Evolutionary conservation across 2,329 filamentous ascomycete genomes (phyloP).

Genomic region (Leptographium procerum): DNA sequence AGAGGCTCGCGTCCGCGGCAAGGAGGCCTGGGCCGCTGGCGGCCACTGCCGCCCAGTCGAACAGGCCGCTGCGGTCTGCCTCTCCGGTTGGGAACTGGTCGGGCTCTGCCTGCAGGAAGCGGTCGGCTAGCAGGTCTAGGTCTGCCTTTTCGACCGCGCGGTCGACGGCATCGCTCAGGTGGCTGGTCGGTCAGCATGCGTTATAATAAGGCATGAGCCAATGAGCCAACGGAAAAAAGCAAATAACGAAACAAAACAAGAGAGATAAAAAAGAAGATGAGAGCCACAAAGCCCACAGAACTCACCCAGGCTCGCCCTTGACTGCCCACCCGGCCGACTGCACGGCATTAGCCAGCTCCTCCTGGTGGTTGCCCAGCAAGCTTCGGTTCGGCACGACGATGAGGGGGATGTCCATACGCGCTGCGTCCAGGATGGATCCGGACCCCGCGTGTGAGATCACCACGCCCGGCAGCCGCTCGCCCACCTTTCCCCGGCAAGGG

Average conservation of each 20-base stretch:
- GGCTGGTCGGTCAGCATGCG: slow-evolving; percentile 11
- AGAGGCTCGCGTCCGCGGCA: neutral
- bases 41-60: slow-evolving; percentile 20
- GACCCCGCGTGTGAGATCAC: slow-evolving; percentile 88
- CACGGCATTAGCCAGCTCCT: slow-evolving; percentile 71
- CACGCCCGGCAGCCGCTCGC: slow-evolving; percentile 46
- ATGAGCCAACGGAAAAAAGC: too few relatives aligned
- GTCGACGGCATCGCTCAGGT: slow-evolving; percentile 15
- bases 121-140: slow-evolving; percentile 13
- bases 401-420: slow-evolving; percentile 63
- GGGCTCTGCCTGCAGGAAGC: slow-evolving; percentile 16
- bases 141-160: slow-evolving; percentile 11
- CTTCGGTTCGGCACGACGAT: slow-evolving; percentile 78
- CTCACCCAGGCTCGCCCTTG: slow-evolving; percentile 56
- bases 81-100: slow-evolving; percentile 17
- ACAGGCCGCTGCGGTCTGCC: slow-evolving; percentile 18
- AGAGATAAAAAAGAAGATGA: neutral
- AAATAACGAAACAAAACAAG: neutral
- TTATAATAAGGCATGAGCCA: too few relatives aligned
- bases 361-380: slow-evolving; percentile 83
- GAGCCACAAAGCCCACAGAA: too few relatives aligned
- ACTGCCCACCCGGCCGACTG: slow-evolving; percentile 64
- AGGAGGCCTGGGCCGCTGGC: neutral
- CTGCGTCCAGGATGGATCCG: slow-evolving; percentile 75
- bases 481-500: slow-evolving; percentile 34